These are phyloP conservation scores for Epithele typhae DNA, from an alignment of 768 basidiomycete genomes.

Conservation along the genomic window DNA sequence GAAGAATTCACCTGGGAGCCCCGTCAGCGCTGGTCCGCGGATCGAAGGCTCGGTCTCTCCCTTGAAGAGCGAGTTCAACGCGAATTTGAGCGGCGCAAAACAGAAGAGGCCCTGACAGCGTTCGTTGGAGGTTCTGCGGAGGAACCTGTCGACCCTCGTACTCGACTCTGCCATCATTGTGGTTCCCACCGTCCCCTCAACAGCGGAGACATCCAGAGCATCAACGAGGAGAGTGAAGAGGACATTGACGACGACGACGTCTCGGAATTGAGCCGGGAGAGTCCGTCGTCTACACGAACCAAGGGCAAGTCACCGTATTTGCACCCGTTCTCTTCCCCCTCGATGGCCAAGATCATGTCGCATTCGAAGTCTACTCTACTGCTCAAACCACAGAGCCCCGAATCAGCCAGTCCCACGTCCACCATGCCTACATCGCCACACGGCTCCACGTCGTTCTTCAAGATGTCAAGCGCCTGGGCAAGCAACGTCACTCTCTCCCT, in stretches of 20 bases:
- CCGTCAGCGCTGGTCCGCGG: constrained; percentile 39
- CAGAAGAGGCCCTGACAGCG: constrained; percentile 1
- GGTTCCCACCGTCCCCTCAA: constrained; percentile 15
- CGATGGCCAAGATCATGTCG: background rate
- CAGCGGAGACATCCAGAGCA: constrained; percentile 6
- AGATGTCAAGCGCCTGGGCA: constrained; percentile 18
- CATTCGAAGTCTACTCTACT: background rate
- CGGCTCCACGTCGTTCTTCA: constrained; percentile 11
- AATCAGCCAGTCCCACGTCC: constrained; percentile 8
- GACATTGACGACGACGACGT: background rate
- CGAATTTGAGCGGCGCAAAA: constrained; percentile 24
- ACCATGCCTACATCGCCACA: constrained; percentile 13
- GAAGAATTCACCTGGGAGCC: constrained; percentile 50
- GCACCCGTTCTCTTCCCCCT: background rate
- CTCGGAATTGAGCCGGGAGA: background rate
- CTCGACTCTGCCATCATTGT: constrained; percentile 18
- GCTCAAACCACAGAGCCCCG: constrained; percentile 5
- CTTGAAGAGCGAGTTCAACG: constrained; percentile 36
- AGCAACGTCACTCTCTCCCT: constrained; percentile 18
- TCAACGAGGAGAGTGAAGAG: constrained; percentile 2
- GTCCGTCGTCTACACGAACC: background rate
- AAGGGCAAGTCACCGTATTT: constrained; percentile 11
- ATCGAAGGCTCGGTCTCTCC: constrained; percentile 38
- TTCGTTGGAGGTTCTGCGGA: background rate
- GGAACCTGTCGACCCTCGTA: background rate